phyloP scores from a whole-genome alignment of 441 rosid genomes.

The Gossypium armourianum region DNA sequence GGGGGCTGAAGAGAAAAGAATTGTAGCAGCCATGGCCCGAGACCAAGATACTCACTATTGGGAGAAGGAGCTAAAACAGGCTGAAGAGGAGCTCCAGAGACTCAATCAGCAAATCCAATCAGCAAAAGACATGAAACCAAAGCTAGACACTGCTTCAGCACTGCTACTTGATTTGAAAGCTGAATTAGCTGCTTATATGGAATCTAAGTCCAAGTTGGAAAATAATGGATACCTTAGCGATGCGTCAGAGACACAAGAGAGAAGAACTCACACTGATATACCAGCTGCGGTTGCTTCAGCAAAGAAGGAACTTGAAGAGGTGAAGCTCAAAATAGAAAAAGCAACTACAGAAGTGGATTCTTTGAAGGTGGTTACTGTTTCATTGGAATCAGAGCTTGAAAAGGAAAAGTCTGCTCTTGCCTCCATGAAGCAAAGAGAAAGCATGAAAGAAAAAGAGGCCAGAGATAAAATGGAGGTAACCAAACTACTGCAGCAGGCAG shows the following conservation, averaged over 20 bases:
- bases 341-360: slow-evolving; percentile 54
- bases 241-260: slow-evolving; percentile 28
- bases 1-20: slow-evolving; percentile 84
- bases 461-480: slow-evolving; percentile 63
- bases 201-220: slow-evolving; percentile 52
- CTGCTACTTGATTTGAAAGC: slow-evolving; percentile 65
- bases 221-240: slow-evolving; percentile 21
- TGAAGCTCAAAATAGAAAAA: slow-evolving; percentile 57
- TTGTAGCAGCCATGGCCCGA: slow-evolving; percentile 75
- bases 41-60: slow-evolving; percentile 70
- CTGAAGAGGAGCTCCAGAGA: slow-evolving; percentile 66
- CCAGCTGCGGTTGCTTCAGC: slow-evolving; percentile 59
- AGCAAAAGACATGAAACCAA: slow-evolving; percentile 55
- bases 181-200: slow-evolving; percentile 75
- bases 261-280: slow-evolving; percentile 38
- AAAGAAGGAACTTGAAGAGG: slow-evolving; percentile 76
- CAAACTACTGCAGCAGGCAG: slow-evolving; percentile 67
- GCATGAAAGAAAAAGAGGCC: slow-evolving; percentile 71
- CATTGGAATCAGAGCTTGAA: slow-evolving; percentile 58
- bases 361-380: slow-evolving; percentile 56
- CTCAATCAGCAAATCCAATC: slow-evolving; percentile 62
- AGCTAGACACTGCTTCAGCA: slow-evolving; percentile 59
- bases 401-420: slow-evolving; percentile 53
- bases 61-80: slow-evolving; percentile 83
- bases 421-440: slow-evolving; percentile 63